Conservation (phyloP, 75 land plant genomes). For the Pseudotsuga menziesii region DNA sequence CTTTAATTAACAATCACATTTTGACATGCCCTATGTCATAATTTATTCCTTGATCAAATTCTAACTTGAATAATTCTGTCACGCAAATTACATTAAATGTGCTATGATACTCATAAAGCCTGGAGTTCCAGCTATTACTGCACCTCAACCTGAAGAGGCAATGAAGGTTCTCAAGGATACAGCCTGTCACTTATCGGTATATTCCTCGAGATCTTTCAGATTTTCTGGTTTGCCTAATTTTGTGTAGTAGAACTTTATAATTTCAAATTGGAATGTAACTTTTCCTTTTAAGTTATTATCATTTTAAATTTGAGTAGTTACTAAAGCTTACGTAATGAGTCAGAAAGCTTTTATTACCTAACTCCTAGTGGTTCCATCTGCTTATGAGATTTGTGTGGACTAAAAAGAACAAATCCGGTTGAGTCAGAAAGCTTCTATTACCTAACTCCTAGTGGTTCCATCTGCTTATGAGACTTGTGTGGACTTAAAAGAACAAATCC, state of each 20-base stretch:
- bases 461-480: too few species aligned
- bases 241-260: neutral
- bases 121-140: slow-evolving; percentile 87
- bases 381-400: neutral
- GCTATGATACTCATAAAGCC: slow-evolving; percentile 32
- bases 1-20: neutral
- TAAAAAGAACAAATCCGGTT: neutral
- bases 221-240: neutral
- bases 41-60: slow-evolving; percentile 6
- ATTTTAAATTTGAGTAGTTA: neutral
- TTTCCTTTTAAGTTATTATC: neutral
- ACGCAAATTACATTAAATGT: neutral
- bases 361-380: neutral
- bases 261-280: neutral
- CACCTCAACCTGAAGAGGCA: slow-evolving; percentile 92
- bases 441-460: neutral
- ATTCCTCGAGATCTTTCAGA: slow-evolving; percentile 4
- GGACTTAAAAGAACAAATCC: neutral
- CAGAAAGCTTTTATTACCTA: too few species aligned
- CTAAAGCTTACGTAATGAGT: too few species aligned
- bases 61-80: neutral
- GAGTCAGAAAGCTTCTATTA: too few species aligned
- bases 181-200: slow-evolving; percentile 66
- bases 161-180: slow-evolving; percentile 67
- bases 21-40: neutral